Evolutionary conservation across 441 rosid species (phyloP).

Genomic region (Kokia cookei): DNA sequence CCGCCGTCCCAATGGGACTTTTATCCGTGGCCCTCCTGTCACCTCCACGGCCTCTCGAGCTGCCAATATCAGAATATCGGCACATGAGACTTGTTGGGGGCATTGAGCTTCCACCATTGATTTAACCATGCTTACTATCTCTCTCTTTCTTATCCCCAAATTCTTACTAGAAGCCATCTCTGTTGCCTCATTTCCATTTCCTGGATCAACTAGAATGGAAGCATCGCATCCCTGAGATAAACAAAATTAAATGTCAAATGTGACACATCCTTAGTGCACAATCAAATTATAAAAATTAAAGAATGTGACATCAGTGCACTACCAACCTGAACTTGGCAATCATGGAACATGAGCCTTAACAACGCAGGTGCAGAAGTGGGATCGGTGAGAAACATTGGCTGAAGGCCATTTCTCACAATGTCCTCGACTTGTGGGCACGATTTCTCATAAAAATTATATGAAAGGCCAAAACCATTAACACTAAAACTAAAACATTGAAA

Average conservation of each 20-base stretch:
- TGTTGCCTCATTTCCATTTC: slow-evolving; percentile 12
- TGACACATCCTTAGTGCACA: not conserved
- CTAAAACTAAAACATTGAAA: not conserved
- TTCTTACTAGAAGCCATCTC: slow-evolving; percentile 37
- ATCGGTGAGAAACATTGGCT: slow-evolving; percentile 23
- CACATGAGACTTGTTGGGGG: slow-evolving; percentile 39
- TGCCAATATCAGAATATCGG: slow-evolving; percentile 38
- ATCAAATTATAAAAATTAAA: too few species aligned
- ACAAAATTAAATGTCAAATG: not conserved
- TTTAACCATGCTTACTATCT: slow-evolving; percentile 26
- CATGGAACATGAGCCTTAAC: slow-evolving; percentile 45
- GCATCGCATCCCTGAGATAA: slow-evolving; percentile 38
- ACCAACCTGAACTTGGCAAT: slow-evolving; percentile 43
- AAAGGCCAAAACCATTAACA: slow-evolving; percentile 8
- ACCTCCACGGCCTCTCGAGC: slow-evolving; percentile 39
- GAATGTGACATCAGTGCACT: too few species aligned
- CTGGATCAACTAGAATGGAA: slow-evolving; percentile 33
- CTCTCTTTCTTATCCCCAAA: slow-evolving; percentile 42
- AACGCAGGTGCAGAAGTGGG: slow-evolving; percentile 38
- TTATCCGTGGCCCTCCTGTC: slow-evolving; percentile 33
- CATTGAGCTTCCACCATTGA: slow-evolving; percentile 32
- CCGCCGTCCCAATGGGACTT: slow-evolving; percentile 34
- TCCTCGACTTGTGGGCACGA: slow-evolving; percentile 34
- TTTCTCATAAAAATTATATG: slow-evolving; percentile 31
- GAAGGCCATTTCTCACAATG: slow-evolving; percentile 30